Evolutionary conservation across 2,329 filamentous ascomycete genomes (phyloP).

Genomic region (Colletotrichum sp.): DNA sequence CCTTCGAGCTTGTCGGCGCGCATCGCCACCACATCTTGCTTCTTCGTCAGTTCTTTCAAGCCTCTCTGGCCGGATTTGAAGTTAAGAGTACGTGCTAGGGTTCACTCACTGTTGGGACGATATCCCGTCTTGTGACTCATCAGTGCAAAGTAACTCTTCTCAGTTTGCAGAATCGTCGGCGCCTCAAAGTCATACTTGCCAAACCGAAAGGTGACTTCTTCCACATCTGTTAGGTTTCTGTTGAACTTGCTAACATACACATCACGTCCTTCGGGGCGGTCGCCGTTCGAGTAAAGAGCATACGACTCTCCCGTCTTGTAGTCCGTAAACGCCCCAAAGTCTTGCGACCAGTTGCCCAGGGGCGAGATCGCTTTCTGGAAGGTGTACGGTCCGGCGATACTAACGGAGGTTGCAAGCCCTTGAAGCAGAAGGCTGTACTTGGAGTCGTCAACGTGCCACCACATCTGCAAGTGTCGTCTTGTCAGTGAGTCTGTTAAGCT

Average conservation of each 20-base stretch:
- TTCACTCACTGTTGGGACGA: conserved; percentile 54
- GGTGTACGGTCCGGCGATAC: conserved; percentile 57
- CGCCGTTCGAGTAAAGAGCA: conserved; percentile 65
- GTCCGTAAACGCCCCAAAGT: conserved; percentile 66
- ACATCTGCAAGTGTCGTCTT: conserved; percentile 43
- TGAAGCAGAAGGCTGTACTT: conserved; percentile 62
- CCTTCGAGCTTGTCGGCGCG: conserved; percentile 53
- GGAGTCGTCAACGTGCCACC: conserved; percentile 66
- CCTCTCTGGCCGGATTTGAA: not conserved
- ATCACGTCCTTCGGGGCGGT: conserved; percentile 58
- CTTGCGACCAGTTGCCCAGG: conserved; percentile 67
- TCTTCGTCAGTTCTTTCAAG: not conserved
- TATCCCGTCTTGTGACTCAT: conserved; percentile 71
- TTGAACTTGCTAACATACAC: conserved; percentile 63
- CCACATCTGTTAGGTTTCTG: conserved; percentile 53
- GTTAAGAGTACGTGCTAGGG: not conserved
- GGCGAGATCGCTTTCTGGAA: conserved; percentile 59
- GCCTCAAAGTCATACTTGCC: conserved; percentile 66
- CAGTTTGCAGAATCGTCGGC: conserved; percentile 64
- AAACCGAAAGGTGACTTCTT: conserved; percentile 58
- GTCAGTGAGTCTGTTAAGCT: too few relatives aligned
- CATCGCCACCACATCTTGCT: conserved; percentile 56
- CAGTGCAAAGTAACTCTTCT: conserved; percentile 62
- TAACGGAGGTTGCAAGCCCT: conserved; percentile 58
- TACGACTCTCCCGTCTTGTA: conserved; percentile 62